Percentiles rank a stretch among this genome's conserved stretches.
phyloP scores from a whole-genome alignment of 2,329 filamentous ascomycete species.

The Cordyceps pruinosa region DNA sequence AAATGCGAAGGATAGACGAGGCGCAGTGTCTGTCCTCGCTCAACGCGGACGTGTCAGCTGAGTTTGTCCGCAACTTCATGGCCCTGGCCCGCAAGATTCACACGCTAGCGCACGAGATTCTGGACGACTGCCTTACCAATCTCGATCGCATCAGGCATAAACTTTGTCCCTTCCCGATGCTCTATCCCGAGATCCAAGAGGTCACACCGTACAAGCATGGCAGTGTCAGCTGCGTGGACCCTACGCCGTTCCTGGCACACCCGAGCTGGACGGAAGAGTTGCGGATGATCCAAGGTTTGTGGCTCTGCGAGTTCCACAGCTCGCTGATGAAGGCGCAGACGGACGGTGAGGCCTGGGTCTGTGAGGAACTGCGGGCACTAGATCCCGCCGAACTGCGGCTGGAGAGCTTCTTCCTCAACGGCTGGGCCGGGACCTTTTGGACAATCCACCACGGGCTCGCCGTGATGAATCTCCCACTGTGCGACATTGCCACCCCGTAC shows the following conservation, averaged over 20 bases:
- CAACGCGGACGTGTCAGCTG: not conserved
- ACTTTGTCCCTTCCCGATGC: not conserved
- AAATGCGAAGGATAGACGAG: not conserved
- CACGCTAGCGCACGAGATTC: not conserved
- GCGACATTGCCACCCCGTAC: not conserved
- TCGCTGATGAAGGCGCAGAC: not conserved
- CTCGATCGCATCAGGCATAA: not conserved
- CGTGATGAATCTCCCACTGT: not conserved
- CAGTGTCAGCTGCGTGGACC: not conserved
- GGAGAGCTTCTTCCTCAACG: not conserved
- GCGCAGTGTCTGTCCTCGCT: not conserved
- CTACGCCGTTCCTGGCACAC: not conserved
- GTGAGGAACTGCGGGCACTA: not conserved
- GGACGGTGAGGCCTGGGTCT: not conserved
- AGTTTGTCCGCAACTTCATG: not conserved
- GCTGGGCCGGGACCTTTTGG: not conserved
- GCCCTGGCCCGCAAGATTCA: not conserved
- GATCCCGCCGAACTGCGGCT: not conserved
- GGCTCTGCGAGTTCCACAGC: not conserved
- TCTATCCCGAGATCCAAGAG: not conserved
- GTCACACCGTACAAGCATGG: not conserved
- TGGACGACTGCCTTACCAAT: not conserved
- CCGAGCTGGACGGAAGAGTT: not conserved
- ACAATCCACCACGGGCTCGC: not conserved
- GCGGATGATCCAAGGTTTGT: not conserved